These are phyloP conservation scores for Penicillium paneum DNA, from an alignment of 2,329 filamentous ascomycete genomes.

Conservation along the genomic window DNA sequence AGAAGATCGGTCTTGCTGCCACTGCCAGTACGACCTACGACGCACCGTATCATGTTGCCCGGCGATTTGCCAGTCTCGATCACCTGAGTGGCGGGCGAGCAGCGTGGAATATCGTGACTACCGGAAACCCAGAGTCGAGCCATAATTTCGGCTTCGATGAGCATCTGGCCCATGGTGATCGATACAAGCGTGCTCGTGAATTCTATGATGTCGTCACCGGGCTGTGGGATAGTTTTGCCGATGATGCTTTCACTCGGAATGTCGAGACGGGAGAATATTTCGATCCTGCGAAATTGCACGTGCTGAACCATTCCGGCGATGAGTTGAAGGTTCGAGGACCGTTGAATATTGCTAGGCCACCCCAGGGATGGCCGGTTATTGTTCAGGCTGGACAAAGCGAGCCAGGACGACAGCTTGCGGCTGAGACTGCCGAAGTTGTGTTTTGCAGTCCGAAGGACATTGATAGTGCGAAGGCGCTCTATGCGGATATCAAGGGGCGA, in stretches of 20 bases:
- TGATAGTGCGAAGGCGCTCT: slow-evolving; percentile 47
- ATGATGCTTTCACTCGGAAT: slow-evolving; percentile 54
- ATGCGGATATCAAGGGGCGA: slow-evolving; percentile 52
- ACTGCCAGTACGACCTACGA: slow-evolving; percentile 55
- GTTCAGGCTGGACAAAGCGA: slow-evolving; percentile 56
- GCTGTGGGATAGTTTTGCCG: slow-evolving; percentile 55
- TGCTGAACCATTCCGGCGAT: slow-evolving; percentile 51
- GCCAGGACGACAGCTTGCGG: slow-evolving; percentile 51
- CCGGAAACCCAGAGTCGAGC: slow-evolving; percentile 51
- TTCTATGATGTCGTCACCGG: slow-evolving; percentile 55
- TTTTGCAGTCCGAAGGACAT: slow-evolving; percentile 52
- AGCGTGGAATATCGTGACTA: slow-evolving; percentile 56
- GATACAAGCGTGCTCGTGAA: slow-evolving; percentile 52
- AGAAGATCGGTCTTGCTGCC: slow-evolving; percentile 51
- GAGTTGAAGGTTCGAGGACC: slow-evolving; percentile 49
- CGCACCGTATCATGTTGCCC: slow-evolving; percentile 52
- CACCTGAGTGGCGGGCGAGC: slow-evolving; percentile 51
- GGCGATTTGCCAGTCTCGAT: slow-evolving; percentile 53
- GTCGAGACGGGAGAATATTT: slow-evolving; percentile 49
- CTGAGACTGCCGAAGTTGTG: slow-evolving; percentile 53
- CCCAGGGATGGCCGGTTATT: slow-evolving; percentile 57
- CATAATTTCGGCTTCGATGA: slow-evolving; percentile 54
- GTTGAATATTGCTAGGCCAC: slow-evolving; percentile 52
- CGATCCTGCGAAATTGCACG: slow-evolving; percentile 53
- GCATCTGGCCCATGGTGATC: slow-evolving; percentile 49